A percentile compares a stretch with the other conserved stretches of the same genome.
These are phyloP conservation scores for Vigna mungo DNA, from an alignment of 306 rosid species.

Conservation along the genomic window DNA sequence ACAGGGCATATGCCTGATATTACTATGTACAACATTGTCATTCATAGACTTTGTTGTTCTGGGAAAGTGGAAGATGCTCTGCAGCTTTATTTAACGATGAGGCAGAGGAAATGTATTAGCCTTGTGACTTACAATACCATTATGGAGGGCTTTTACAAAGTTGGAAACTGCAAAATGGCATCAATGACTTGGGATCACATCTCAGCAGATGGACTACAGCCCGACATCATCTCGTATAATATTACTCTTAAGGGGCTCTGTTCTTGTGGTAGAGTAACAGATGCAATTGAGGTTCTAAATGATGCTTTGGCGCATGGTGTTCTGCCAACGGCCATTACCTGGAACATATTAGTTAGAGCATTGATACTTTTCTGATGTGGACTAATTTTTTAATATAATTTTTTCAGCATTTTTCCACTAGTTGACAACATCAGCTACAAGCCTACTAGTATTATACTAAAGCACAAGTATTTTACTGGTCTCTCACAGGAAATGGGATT, in stretches of 20 bases:
- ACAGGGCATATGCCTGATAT: slow-evolving; percentile 71
- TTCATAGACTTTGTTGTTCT: slow-evolving; percentile 83
- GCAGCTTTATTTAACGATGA: slow-evolving; percentile 70
- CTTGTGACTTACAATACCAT: slow-evolving; percentile 88
- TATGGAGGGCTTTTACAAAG: slow-evolving; percentile 86
- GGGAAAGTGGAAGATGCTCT: slow-evolving; percentile 71
- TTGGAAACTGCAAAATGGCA: slow-evolving; percentile 69
- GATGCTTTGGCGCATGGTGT: slow-evolving; percentile 76
- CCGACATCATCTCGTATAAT: slow-evolving; percentile 88
- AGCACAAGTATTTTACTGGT: slow-evolving; percentile 17
- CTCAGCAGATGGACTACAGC: slow-evolving; percentile 60
- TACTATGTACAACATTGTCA: slow-evolving; percentile 74
- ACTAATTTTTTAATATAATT: slow-evolving; percentile 29
- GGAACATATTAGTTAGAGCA: slow-evolving; percentile 91
- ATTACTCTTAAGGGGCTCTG: slow-evolving; percentile 86
- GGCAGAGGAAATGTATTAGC: slow-evolving; percentile 57
- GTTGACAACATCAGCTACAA: slow-evolving; percentile 1
- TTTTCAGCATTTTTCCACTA: slow-evolving; percentile 26
- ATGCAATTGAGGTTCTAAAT: slow-evolving; percentile 65
- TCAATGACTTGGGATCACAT: slow-evolving; percentile 69
- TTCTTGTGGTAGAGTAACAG: slow-evolving; percentile 68
- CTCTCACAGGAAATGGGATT: slow-evolving; percentile 28
- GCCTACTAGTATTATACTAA: neutral
- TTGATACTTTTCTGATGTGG: slow-evolving; percentile 45
- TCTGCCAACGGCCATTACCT: slow-evolving; percentile 79